Conservation (phyloP, 257 asterid genomes). For the Pogostemon cablin region DNA sequence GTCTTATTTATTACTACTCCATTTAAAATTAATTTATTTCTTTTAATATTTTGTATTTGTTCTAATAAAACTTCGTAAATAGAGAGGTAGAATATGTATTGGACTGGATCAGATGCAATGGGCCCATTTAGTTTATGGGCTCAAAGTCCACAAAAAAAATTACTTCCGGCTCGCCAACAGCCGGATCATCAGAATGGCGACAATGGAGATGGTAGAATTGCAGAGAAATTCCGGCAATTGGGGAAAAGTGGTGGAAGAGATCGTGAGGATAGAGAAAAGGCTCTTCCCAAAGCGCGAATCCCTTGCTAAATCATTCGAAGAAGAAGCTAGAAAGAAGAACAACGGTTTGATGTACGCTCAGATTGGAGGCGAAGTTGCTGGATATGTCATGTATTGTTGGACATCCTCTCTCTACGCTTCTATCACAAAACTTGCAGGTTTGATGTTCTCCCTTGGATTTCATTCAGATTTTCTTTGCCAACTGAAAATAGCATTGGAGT, state of each 20-base stretch:
- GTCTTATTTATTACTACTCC: too few relatives aligned
- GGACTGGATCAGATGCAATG: too few relatives aligned
- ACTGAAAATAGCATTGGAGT: neutral
- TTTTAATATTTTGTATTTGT: too few relatives aligned
- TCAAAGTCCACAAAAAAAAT: neutral
- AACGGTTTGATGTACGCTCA: constrained; percentile 58
- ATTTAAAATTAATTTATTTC: too few relatives aligned
- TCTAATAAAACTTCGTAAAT: too few relatives aligned
- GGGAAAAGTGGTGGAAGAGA: constrained; percentile 56
- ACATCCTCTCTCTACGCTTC: constrained; percentile 78
- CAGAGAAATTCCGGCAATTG: constrained; percentile 54
- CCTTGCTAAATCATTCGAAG: constrained; percentile 69
- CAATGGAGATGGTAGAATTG: constrained; percentile 53
- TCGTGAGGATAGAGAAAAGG: constrained; percentile 77
- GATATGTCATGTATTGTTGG: constrained; percentile 85
- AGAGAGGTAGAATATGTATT: too few relatives aligned
- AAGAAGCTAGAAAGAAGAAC: constrained; percentile 71
- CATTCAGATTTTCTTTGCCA: neutral
- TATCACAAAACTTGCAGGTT: constrained; percentile 90
- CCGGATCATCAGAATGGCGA: constrained; percentile 33
- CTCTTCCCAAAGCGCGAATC: constrained; percentile 92
- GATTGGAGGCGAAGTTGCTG: constrained; percentile 63
- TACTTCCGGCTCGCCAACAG: neutral
- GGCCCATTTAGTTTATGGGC: constrained; percentile 8
- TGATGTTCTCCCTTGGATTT: neutral